phyloP scores from a whole-genome alignment of 257 asterid species.

The Pogostemon cablin region DNA sequence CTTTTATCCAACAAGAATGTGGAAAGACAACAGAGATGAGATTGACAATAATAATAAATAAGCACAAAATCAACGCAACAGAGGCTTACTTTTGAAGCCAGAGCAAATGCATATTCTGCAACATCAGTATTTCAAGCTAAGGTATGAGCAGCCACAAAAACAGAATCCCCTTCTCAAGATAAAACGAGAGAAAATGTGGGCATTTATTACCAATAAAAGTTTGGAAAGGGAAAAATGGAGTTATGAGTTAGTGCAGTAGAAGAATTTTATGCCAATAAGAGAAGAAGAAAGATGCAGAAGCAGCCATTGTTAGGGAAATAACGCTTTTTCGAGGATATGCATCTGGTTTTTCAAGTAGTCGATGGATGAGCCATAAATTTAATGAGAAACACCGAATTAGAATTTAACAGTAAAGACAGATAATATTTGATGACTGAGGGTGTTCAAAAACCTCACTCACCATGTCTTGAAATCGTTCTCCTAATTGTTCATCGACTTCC shows the following conservation, averaged over 20 bases:
- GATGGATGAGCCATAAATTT: too few species aligned
- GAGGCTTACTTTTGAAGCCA: conserved; percentile 82
- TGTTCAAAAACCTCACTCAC: conserved; percentile 39
- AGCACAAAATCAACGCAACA: conserved; percentile 28
- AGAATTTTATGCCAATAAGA: too few species aligned
- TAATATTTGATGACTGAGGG: conserved; percentile 34
- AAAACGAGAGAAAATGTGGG: conserved; percentile 28
- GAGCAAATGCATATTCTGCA: conserved; percentile 98
- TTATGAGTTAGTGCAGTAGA: too few species aligned
- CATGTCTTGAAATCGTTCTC: conserved; percentile 32
- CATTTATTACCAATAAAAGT: too few species aligned
- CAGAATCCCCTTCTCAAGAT: conserved; percentile 97
- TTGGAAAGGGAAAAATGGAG: too few species aligned
- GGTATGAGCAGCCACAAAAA: conserved; percentile 98
- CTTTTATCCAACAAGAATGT: background rate
- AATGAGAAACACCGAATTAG: too few species aligned
- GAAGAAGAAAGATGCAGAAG: too few species aligned
- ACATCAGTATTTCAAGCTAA: conserved; percentile 98
- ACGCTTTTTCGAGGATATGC: too few species aligned
- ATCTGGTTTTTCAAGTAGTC: too few species aligned
- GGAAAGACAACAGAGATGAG: background rate
- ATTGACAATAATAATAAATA: conserved; percentile 21
- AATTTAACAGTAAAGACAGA: too few species aligned
- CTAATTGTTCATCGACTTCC: conserved; percentile 18
- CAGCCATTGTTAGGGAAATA: too few species aligned